Base-by-base conservation (phyloP, 2,329 filamentous ascomycete genomes). In the Coniochaeta ligniaria region DNA sequence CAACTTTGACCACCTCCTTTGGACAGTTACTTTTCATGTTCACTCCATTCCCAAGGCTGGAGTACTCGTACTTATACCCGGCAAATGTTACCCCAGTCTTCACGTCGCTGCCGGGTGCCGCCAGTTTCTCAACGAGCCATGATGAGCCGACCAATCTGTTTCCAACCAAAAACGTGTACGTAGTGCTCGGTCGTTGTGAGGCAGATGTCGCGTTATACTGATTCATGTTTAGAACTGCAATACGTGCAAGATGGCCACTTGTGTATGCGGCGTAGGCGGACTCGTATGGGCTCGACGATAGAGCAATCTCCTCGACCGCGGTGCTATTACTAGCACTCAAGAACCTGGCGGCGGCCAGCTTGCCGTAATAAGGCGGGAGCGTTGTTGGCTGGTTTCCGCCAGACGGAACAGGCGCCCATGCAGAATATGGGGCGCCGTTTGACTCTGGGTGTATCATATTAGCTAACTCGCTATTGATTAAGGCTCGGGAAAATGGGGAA, bases 201-300 rank as follows among this genome's bases (percentile, higher is more conserved):
- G 54, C 54, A 9, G 61, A 55, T 8, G 58, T 47, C 14, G 61
- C 52, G 36, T 65, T 62, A 35, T 60, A 65, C 57, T 65, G 60
- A 17, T 62, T 54, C 41, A 67, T 59, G 60, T 68, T 68, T 16
- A 68, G 59, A 2, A 65, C 57, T 3, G 65, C 64, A n/a, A 67
- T 45, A 45, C 66, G 64, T 3, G 43, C 33, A 56, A 67, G 55
- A 16, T 59, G 28, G 6, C 62, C 63, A 35, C 60, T 26, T 1
- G 62, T 22, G 36, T 64, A 68, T 4, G 65, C 66, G 6, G 59
- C 58, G 72, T 68, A 68, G 31, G 59, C 66, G 12, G 65, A 63
- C 57, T 68, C 64, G 28, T 60, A 50, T 2, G 38, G 28, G 16
- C 43, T 38, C 1, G 38, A 35, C 9, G 38, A 26, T 11, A 57